Evolutionary conservation across 2,329 filamentous ascomycete species (phyloP), one percentile per base, ranked within the genome.

Genomic region (Ascochyta rabiei): DNA sequence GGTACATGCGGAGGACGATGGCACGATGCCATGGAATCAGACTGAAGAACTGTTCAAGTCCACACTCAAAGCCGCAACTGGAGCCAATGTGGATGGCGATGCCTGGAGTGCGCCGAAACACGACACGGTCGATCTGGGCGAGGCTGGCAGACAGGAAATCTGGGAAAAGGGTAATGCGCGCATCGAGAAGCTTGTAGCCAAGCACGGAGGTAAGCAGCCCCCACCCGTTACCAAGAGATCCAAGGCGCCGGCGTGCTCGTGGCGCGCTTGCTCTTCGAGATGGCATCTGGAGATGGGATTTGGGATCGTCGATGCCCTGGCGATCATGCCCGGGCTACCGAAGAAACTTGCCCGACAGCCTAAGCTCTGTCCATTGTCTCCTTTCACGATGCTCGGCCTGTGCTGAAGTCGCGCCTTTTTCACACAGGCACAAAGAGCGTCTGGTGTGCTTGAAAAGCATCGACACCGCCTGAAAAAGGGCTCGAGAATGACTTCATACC

Each of bases 21-120:
- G 51, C 24, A 73, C 71, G 9, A 73, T 75, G 70, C 70, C 72
- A 8, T 75, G 64, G 65, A 53, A 67, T 45, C 68, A 73, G 53
- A 71, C 70, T 6, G 70, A 74, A 45, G 60, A 64, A 41, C 59
- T 75, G 6, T 74, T 72, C 57, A 60, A 60, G 35, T 62, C 62
- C 7, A 67, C 70, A 21, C 23, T 73, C 12, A 47, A 57, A 35
- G 69, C 71, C 37, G 69, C 66, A 16, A 56, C 44, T 19, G 56
- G 63, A 33, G 44, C 55, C 26, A 51, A 40, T 18, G 53, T 58
- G 5, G 45, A 58, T 26, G 59, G 62, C 47, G 53, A 52, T 46
- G 48, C 42, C 30, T 55, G 40, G 46, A 49, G 41, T 16, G 39
- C 48, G 46, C 58, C 33, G 46, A 69, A 39, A 23, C 43, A 65